Base-by-base conservation (phyloP, 2,329 filamentous ascomycete species). In the Nothophoma quercina region DNA sequence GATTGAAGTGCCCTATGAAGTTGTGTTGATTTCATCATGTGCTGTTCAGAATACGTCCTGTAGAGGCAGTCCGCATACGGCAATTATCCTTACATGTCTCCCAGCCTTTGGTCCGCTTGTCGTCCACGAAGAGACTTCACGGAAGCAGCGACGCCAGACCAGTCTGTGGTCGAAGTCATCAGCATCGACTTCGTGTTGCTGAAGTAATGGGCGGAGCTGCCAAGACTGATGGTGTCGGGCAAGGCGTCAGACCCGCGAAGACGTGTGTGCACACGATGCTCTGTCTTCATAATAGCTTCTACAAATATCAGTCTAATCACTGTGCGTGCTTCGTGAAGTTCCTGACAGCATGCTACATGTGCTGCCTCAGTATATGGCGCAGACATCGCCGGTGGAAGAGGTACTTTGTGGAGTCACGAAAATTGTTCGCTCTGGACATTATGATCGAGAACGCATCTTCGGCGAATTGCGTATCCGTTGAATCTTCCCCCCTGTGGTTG, bases 241-340 rank as follows among this genome's bases (percentile, higher is more conserved):
- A 23, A 48, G 3, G 33, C 22, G 25, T 10, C 26, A 40, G 22
- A 18, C 22, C 5, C 38, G 25, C n/a, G 21, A 15, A 21, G 12
- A 23, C 3, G 43, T 33, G 32, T 21, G 38, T 44, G 38, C 38
- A 48, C 40, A 33, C 33, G 43, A 33, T 3, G 9, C 13, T 47
- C 8, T n/a, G 16, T 18, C 19, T 41, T 43, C 19, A 16, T 13
- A 10, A 23, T 23, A n/a, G 26, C 26, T 22, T 18, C 16, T 7
- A 12, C 19, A 16, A 26, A 12, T n/a, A n/a, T n/a, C n/a, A n/a
- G n/a, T n/a, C n/a, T n/a, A n/a, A n/a, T n/a, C n/a, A n/a, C n/a
- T n/a, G n/a, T n/a, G n/a, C n/a, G n/a, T n/a, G n/a, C n/a, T n/a
- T n/a, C n/a, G 5, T 19, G 5, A 15, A 25, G 7, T 12, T 13